Evolutionary conservation across 148 eudicot genomes (phyloP).

Genomic region (Persicaria tinctoria): DNA sequence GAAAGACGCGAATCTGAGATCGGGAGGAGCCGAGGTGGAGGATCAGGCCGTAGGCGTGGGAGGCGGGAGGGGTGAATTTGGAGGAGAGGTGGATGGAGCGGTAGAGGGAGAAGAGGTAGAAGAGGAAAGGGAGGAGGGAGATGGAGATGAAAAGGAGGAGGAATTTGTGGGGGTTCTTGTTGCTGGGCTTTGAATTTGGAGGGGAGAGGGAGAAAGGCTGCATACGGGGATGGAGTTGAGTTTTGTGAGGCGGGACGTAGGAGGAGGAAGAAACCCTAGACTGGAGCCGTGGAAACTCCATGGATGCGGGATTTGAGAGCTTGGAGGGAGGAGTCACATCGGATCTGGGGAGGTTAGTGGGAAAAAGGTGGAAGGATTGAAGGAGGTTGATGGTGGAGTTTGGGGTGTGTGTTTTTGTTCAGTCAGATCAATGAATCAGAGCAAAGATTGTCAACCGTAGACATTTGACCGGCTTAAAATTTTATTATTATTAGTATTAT

Average conservation of each 20-base stretch:
- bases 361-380: not conserved
- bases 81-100: conserved; percentile 23
- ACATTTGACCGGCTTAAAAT: not conserved
- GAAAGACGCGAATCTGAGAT: conserved; percentile 29
- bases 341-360: not conserved
- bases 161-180: conserved; percentile 20
- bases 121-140: conserved; percentile 29
- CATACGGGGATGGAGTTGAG: conserved; percentile 41
- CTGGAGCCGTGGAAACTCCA: conserved; percentile 29
- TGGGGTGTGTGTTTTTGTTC: not conserved
- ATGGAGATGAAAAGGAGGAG: conserved; percentile 23
- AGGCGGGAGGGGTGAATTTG: conserved; percentile 11
- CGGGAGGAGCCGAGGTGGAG: conserved; percentile 17
- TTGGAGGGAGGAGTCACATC: not conserved
- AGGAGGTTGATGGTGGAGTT: not conserved
- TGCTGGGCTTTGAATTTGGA: conserved; percentile 1
- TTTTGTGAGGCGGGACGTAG: conserved; percentile 35
- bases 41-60: conserved; percentile 24
- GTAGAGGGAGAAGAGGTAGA: conserved; percentile 30
- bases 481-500: too few species aligned
- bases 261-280: conserved; percentile 20
- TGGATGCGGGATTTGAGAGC: conserved; percentile 16
- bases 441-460: not conserved
- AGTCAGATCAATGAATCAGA: not conserved
- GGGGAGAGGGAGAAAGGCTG: conserved; percentile 17